Evolutionary conservation across 257 asterid species (phyloP).

Genomic region (Solanum gandarillasii): DNA sequence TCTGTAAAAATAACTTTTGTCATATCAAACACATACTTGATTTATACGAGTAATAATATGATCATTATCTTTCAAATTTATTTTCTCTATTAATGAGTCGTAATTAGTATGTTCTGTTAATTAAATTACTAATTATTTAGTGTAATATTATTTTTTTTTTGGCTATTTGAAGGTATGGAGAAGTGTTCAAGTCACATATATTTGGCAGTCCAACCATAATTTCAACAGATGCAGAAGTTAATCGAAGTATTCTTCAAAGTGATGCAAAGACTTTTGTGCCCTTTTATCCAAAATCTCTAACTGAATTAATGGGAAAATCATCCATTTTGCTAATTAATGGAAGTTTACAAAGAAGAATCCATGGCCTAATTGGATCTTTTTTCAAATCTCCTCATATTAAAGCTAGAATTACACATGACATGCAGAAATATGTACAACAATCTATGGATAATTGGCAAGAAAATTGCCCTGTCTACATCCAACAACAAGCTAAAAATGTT

Average conservation of each 20-base stretch:
- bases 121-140: background rate
- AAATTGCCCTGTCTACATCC: conserved; percentile 51
- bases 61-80: background rate
- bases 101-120: background rate
- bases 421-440: conserved; percentile 49
- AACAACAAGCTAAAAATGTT: conserved; percentile 71
- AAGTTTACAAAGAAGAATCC: conserved; percentile 63
- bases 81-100: background rate
- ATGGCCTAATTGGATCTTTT: conserved; percentile 74
- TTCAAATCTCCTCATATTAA: conserved; percentile 55
- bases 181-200: conserved; percentile 80
- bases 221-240: conserved; percentile 86
- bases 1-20: background rate
- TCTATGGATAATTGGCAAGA: conserved; percentile 64
- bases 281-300: conserved; percentile 76
- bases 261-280: conserved; percentile 74
- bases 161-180: conserved; percentile 52
- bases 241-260: conserved; percentile 61
- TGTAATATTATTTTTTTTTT: background rate
- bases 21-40: background rate
- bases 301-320: conserved; percentile 75
- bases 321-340: conserved; percentile 74
- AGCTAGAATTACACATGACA: conserved; percentile 55
- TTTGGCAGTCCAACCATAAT: conserved; percentile 78
- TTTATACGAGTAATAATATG: background rate